Conservation (phyloP, 1,284 basidiomycete genomes). For the Bondarzewia mesenterica region DNA sequence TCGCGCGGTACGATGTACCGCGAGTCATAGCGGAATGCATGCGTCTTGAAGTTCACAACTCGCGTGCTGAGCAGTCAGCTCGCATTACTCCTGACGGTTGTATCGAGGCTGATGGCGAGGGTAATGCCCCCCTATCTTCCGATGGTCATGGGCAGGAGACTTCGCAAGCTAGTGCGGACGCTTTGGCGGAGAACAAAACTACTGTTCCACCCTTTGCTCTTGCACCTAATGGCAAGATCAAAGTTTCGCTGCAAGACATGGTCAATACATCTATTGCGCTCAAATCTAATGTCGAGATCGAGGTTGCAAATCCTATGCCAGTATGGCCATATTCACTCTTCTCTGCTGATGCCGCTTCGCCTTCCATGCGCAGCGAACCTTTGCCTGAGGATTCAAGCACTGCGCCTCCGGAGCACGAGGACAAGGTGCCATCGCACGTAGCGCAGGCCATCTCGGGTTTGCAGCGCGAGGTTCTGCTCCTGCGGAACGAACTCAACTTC, state of each 20-base stretch:
- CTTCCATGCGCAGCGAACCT: constrained; percentile 15
- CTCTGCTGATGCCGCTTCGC: constrained; percentile 13
- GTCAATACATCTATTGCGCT: constrained; percentile 59
- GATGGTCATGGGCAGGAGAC: background rate
- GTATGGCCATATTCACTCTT: constrained; percentile 43
- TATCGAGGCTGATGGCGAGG: background rate
- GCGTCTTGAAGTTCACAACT: constrained; percentile 58
- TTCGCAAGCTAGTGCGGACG: background rate
- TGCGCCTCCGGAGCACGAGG: constrained; percentile 9
- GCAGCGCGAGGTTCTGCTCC: constrained; percentile 64
- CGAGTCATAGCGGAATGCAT: constrained; percentile 65
- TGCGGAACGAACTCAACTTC: constrained; percentile 75
- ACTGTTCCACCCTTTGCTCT: background rate
- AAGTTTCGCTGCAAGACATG: constrained; percentile 65
- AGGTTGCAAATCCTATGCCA: constrained; percentile 39
- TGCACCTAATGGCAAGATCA: constrained; percentile 23
- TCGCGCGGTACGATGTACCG: constrained; percentile 57
- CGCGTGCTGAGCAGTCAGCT: background rate
- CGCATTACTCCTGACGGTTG: background rate
- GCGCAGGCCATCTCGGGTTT: constrained; percentile 55
- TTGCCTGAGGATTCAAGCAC: constrained; percentile 13
- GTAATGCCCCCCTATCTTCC: background rate
- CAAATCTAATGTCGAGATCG: constrained; percentile 56
- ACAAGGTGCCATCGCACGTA: constrained; percentile 35
- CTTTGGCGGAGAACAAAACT: background rate